These are phyloP conservation scores for Aureobasidium vineae DNA, from an alignment of 2,329 filamentous ascomycete species.

Conservation along the genomic window DNA sequence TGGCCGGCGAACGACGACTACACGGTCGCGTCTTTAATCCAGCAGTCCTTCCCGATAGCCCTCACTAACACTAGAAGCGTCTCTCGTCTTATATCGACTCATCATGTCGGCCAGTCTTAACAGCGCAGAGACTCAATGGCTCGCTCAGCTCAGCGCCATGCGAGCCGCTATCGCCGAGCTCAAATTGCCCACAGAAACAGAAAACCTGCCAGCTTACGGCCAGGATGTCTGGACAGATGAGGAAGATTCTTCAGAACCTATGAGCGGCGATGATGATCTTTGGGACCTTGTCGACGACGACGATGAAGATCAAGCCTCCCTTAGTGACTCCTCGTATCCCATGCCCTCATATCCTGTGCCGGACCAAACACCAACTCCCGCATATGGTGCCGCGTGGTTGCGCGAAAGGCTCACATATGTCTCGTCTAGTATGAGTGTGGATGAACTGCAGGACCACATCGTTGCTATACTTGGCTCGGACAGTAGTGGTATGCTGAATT, in stretches of 20 bases:
- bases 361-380: slow-evolving; percentile 35
- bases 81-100: not conserved
- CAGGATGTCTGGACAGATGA: slow-evolving; percentile 64
- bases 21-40: not conserved
- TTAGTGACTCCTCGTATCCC: slow-evolving; percentile 63
- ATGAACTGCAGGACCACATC: slow-evolving; percentile 75
- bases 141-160: slow-evolving; percentile 82
- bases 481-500: slow-evolving; percentile 45
- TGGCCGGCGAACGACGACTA: not conserved
- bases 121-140: slow-evolving; percentile 68
- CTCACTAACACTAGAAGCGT: not conserved
- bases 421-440: slow-evolving; percentile 64
- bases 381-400: slow-evolving; percentile 67
- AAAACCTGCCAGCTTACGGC: slow-evolving; percentile 52
- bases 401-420: slow-evolving; percentile 64
- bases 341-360: slow-evolving; percentile 54
- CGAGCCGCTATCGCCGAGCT: slow-evolving; percentile 76
- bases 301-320: slow-evolving; percentile 63
- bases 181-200: slow-evolving; percentile 50
- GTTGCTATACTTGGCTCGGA: slow-evolving; percentile 69
- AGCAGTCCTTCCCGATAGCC: not conserved
- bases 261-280: slow-evolving; percentile 70
- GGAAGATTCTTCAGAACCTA: slow-evolving; percentile 60
- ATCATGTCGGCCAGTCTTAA: slow-evolving; percentile 43
- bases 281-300: slow-evolving; percentile 88